Conservation (phyloP, 2,329 filamentous ascomycete genomes). For the Pseudogymnoascus sp. region DNA sequence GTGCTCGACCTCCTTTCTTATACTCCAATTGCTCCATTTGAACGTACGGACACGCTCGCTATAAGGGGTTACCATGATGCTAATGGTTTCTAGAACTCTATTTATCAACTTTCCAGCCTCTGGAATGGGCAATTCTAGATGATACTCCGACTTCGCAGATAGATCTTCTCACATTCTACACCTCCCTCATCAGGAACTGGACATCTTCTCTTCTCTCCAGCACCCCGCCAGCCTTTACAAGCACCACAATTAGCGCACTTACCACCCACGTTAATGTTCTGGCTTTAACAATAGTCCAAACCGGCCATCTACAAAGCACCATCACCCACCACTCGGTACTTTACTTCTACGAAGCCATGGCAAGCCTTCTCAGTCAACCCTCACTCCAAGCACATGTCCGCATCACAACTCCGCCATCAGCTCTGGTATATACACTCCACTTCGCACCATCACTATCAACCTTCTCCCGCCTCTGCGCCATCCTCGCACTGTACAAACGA, state of each 20-base stretch:
- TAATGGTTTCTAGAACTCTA: conserved; percentile 40
- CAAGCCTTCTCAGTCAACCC: conserved; percentile 46
- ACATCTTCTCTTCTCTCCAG: conserved; percentile 37
- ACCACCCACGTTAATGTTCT: conserved; percentile 46
- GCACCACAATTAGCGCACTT: conserved; percentile 33
- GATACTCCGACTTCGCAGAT: conserved; percentile 45
- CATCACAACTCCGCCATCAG: conserved; percentile 59
- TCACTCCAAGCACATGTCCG: conserved; percentile 47
- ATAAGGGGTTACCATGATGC: neutral
- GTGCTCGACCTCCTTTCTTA: conserved; percentile 53
- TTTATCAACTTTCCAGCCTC: conserved; percentile 38
- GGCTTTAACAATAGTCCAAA: conserved; percentile 52
- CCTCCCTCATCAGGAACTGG: conserved; percentile 56
- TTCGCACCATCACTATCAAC: conserved; percentile 57
- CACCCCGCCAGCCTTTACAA: conserved; percentile 18
- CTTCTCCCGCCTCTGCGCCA: conserved; percentile 59
- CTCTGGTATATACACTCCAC: conserved; percentile 61
- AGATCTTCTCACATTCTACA: conserved; percentile 60
- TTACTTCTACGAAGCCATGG: conserved; percentile 61
- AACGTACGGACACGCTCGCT: conserved; percentile 36
- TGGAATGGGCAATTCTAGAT: conserved; percentile 46
- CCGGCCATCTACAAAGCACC: conserved; percentile 30
- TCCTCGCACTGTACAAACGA: conserved; percentile 65
- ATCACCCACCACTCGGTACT: conserved; percentile 49
- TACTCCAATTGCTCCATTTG: conserved; percentile 46